Conservation (phyloP, 2,329 filamentous ascomycete species). For the Falciphora oryzae region DNA sequence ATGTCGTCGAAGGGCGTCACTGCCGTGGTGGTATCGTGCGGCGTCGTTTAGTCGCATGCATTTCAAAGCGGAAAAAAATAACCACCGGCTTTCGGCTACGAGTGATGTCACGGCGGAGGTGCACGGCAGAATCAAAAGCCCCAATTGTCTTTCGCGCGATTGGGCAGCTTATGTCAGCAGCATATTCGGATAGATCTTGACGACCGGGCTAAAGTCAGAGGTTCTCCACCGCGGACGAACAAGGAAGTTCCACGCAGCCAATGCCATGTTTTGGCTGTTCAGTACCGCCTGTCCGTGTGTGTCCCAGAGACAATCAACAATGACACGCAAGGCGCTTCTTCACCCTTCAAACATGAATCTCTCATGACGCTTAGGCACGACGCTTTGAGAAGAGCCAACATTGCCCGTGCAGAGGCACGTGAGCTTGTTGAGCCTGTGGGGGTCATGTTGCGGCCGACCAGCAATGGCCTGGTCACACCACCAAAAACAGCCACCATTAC, state of each 20-base stretch:
- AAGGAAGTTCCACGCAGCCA: too few relatives aligned
- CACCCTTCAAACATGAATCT: neutral
- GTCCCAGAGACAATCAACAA: too few relatives aligned
- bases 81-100: neutral
- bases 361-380: neutral
- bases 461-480: neutral
- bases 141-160: neutral
- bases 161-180: neutral
- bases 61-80: slow-evolving; percentile 7
- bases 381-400: neutral
- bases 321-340: too few relatives aligned
- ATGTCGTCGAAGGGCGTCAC: neutral
- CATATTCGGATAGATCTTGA: neutral
- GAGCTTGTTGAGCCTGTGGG: neutral
- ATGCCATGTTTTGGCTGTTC: too few relatives aligned
- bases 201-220: neutral
- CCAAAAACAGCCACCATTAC: too few relatives aligned
- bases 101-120: slow-evolving; percentile 9
- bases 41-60: neutral
- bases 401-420: too few relatives aligned
- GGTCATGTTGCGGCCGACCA: neutral
- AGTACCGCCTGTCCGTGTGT: too few relatives aligned
- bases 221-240: neutral
- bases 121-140: neutral
- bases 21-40: neutral